Base-by-base conservation (phyloP, 257 asterid genomes). In the Henckelia pumila region DNA sequence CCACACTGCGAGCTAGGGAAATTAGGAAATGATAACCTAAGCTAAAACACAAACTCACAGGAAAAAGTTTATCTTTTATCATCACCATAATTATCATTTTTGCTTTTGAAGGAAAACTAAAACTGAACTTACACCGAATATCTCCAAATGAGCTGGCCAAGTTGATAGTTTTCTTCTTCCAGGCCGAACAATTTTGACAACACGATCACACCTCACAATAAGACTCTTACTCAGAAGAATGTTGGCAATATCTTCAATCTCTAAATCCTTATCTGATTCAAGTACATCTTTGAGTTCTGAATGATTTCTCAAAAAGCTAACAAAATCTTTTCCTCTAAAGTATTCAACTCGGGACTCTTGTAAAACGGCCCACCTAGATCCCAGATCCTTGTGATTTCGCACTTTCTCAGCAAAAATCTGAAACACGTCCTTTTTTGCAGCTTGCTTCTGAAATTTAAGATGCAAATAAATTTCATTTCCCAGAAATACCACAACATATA, bases 301-400 rank as follows among this genome's bases (percentile, higher is more conserved):
- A 78, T 85, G 95, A 78, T 84, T 90, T 76, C 78, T 88, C 83
- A 90, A 77, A 75, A 93, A 93, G 74, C 87, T 77, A 61, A 90
- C 80, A 69, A 93, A 84, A 82, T 90, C 95, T 79, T 93, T 90
- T 77, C 99, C 99, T 77, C 95, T 84, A 73, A 93, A 88, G 80
- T 93, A 93, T 74, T 93, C 99, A 29, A 93, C 99, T 20, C 99
- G 87, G 6, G 99, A 90, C 85, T 93, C 99, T 78, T 93, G 99
- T 70, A 93, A 86, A 79, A 93, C 85, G 8, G 97, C 99, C 99
- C 99, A 93, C 76, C 99, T 89, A 64, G 99, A 93, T 76, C 81
- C 96, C 78, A 93, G 76, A 77, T 84, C 96, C 84, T 93, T 93
- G 75, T 90, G 97, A 75, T 93, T 89, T 80, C 99, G 86, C 30